Evolutionary conservation across 2,329 filamentous ascomycete genomes (phyloP), one percentile per base, ranked within the genome.

Genomic region (Sporothrix pseudoabietina): DNA sequence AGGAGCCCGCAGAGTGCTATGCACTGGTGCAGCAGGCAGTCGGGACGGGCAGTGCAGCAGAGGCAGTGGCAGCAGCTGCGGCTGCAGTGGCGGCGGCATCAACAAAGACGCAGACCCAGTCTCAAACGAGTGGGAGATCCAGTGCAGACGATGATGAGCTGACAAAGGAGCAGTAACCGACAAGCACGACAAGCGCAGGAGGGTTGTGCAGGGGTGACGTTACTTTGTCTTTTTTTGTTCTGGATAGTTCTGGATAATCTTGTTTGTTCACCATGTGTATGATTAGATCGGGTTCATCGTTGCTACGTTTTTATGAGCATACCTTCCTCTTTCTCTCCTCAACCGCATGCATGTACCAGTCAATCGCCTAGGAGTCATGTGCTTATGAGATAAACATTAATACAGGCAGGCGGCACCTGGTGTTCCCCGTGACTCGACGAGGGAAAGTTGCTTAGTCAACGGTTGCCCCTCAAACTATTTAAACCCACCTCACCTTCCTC

Each of bases 1-100:
- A 93, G 74, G 87, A 93, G 39, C 90, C 95, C 0, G 83, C 85
- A 54, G 93, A 97, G 82, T 90, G 88, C 78, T 81, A 82, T 73
- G 73, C 79, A 59, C 44, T 72, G n/a, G 59, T 72, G 35, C 54
- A 74, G 65, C 22, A 39, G 54, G 70, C 59, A 7, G 16, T 74
- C 12, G 69, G 63, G 7, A 68, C 54, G 7, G 49, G 49, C 0
- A 54, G 26, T 16, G 35, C 12, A 32, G 63, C 63, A 30, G 63
- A 49, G 1, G 65, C 65, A 5, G 44, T 35, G 30, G 65, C 65
- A 1, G 65, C 22, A 1, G 47, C 44, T 8, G 44, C 26, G 6
- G 44, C 65, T 1, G 47, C 65, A 26, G 44, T 26, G 0, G 26
- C 26, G 4, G 41, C 16, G 4, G 30, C 35, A 35, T 35, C 35